Evolutionary conservation across 371 early-diverging fungal species (phyloP).

Genomic region (Caulochytrium protostelioides): DNA sequence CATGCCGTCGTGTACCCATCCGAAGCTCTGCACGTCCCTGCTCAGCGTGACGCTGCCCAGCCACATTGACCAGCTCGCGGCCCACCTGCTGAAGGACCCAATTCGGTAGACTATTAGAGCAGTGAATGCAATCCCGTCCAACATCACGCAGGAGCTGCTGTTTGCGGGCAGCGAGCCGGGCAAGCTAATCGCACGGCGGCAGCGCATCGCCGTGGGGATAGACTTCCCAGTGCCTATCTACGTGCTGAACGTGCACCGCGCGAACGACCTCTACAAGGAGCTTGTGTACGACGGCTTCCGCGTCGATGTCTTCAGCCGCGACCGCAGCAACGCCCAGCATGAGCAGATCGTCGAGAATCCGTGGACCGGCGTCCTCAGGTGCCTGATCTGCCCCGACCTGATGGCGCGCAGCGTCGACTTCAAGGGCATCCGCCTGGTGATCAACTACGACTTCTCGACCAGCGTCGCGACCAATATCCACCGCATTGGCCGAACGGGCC

Average conservation of each 20-base stretch:
- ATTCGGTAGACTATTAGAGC: slow-evolving; percentile 69
- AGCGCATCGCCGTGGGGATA: slow-evolving; percentile 52
- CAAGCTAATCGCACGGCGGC: slow-evolving; percentile 74
- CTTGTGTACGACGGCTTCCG: slow-evolving; percentile 92
- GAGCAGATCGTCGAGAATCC: too few species aligned
- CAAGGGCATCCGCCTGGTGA: too few species aligned
- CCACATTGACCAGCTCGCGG: slow-evolving; percentile 72
- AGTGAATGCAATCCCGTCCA: too few species aligned
- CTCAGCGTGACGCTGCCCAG: slow-evolving; percentile 89
- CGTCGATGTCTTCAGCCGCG: slow-evolving; percentile 85
- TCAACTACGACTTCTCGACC: too few species aligned
- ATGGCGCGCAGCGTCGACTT: too few species aligned
- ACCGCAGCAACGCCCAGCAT: slow-evolving; percentile 71
- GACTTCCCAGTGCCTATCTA: slow-evolving; percentile 83
- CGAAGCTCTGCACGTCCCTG: slow-evolving; percentile 51
- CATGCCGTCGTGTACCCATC: slow-evolving; percentile 57
- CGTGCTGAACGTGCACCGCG: slow-evolving; percentile 88
- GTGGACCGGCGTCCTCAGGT: too few species aligned
- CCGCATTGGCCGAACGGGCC: too few species aligned
- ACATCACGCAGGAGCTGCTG: slow-evolving; percentile 67
- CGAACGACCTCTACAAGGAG: slow-evolving; percentile 77
- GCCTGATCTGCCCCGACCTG: too few species aligned
- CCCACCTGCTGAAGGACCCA: slow-evolving; percentile 68
- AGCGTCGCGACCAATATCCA: too few species aligned
- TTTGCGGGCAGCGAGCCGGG: slow-evolving; percentile 85